These are phyloP conservation scores for Metahyphopichia silvanorum DNA, from an alignment of 805 yeast genomes.

Conservation along the genomic window DNA sequence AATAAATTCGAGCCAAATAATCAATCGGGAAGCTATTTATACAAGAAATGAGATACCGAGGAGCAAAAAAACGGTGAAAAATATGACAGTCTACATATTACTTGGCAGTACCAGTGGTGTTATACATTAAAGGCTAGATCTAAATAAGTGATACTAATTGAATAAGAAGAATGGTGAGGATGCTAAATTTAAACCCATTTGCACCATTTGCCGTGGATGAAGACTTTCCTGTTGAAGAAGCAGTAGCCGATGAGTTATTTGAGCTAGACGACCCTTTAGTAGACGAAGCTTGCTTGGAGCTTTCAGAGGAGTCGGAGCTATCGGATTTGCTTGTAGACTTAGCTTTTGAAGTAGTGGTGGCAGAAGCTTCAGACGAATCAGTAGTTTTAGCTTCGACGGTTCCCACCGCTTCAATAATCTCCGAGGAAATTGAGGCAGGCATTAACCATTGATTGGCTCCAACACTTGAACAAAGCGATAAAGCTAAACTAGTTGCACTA, in stretches of 20 bases:
- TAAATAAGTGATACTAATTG: too few species aligned
- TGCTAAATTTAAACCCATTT: too few species aligned
- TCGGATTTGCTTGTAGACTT: neutral
- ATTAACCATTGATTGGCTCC: conserved; percentile 45
- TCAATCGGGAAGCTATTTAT: too few species aligned
- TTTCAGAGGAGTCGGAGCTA: too few species aligned
- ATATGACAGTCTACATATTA: too few species aligned
- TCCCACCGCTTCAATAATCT: conserved; percentile 17
- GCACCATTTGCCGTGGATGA: neutral
- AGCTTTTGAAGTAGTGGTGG: neutral
- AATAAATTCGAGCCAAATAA: too few species aligned
- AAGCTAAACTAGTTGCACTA: conserved; percentile 24
- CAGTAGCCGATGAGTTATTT: neutral
- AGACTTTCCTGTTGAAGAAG: neutral
- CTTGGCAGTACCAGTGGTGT: too few species aligned
- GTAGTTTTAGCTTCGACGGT: neutral
- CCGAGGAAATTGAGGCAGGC: conserved; percentile 39
- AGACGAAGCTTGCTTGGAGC: too few species aligned
- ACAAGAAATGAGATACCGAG: too few species aligned
- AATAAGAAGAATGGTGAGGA: neutral
- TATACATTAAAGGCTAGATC: too few species aligned
- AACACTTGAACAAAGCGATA: conserved; percentile 36
- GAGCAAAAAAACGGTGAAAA: too few species aligned
- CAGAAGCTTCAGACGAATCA: neutral
- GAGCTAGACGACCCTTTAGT: neutral